Percentiles rank a stretch among this genome's conserved stretches.
phyloP scores from a whole-genome alignment of 345 rosid species.

The Rhodamnia argentea region DNA sequence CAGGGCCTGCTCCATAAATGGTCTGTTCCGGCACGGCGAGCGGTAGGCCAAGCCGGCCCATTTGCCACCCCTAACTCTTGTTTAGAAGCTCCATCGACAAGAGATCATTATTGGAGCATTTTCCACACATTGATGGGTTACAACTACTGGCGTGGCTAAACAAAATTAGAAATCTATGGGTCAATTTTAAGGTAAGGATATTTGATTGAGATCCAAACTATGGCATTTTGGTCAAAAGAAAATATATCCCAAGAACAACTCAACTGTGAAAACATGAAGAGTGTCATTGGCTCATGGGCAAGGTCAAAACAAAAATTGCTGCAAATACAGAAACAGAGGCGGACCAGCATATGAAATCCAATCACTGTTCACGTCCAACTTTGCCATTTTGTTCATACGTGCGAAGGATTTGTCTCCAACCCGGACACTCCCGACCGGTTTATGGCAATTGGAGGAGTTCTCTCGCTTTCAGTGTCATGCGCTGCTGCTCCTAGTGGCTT shows the following conservation, averaged over 20 bases:
- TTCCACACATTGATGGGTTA: not conserved
- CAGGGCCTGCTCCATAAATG: too few relatives aligned
- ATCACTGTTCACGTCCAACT: not conserved
- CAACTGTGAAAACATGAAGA: not conserved
- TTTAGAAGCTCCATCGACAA: too few relatives aligned
- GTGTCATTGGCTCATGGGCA: not conserved
- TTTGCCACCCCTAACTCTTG: too few relatives aligned
- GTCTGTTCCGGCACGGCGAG: too few relatives aligned
- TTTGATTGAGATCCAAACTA: not conserved
- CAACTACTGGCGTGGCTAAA: not conserved
- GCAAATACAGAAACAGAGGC: not conserved
- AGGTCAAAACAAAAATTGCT: not conserved
- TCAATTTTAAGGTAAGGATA: not conserved
- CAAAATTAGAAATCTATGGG: not conserved
- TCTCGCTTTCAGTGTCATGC: not conserved
- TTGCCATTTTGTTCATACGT: not conserved
- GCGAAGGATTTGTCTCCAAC: not conserved
- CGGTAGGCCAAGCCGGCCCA: too few relatives aligned
- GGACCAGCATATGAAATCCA: not conserved
- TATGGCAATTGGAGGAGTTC: not conserved
- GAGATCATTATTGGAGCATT: not conserved
- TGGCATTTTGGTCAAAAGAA: not conserved
- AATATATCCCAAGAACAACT: not conserved
- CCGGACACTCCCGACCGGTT: not conserved
- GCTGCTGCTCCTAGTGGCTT: not conserved